phyloP scores from a whole-genome alignment of 495 filamentous ascomycete species.

The Aspergillus coremiiformis region DNA sequence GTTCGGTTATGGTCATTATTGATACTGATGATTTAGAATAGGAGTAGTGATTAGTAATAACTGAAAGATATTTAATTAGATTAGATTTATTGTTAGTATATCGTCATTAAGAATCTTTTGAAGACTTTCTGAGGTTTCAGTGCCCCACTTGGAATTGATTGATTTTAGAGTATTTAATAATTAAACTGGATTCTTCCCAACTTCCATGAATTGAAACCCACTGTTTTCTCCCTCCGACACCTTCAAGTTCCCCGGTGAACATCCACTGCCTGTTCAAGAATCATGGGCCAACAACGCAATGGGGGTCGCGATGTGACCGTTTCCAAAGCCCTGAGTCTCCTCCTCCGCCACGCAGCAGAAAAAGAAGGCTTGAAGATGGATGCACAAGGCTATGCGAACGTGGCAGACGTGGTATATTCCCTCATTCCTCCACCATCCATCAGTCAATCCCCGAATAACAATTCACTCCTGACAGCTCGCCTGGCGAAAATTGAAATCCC shows the following conservation, averaged over 20 bases:
- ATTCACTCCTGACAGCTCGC: too few species aligned
- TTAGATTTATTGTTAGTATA: too few species aligned
- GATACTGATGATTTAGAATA: neutral
- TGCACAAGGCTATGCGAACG: conserved; percentile 68
- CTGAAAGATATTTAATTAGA: too few species aligned
- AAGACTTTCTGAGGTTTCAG: too few species aligned
- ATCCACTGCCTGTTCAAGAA: neutral
- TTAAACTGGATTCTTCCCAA: too few species aligned
- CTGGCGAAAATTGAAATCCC: conserved; percentile 59
- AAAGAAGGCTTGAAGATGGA: conserved; percentile 71
- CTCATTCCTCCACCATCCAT: neutral
- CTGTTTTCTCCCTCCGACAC: neutral
- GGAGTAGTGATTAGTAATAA: neutral
- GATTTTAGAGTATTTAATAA: too few species aligned
- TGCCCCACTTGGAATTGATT: neutral
- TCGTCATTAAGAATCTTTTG: too few species aligned
- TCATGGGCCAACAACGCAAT: conserved; percentile 13
- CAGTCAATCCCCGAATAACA: too few species aligned
- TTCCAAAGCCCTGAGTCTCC: conserved; percentile 70
- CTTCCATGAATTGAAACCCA: too few species aligned
- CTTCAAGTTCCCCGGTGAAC: too few species aligned
- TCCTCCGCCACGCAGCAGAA: conserved; percentile 78
- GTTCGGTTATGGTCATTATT: neutral
- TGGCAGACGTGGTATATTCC: conserved; percentile 64
- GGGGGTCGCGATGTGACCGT: conserved; percentile 52